These are phyloP conservation scores for Paecilomyces sp. DNA, from an alignment of 2,329 filamentous ascomycete genomes.

Conservation along the genomic window DNA sequence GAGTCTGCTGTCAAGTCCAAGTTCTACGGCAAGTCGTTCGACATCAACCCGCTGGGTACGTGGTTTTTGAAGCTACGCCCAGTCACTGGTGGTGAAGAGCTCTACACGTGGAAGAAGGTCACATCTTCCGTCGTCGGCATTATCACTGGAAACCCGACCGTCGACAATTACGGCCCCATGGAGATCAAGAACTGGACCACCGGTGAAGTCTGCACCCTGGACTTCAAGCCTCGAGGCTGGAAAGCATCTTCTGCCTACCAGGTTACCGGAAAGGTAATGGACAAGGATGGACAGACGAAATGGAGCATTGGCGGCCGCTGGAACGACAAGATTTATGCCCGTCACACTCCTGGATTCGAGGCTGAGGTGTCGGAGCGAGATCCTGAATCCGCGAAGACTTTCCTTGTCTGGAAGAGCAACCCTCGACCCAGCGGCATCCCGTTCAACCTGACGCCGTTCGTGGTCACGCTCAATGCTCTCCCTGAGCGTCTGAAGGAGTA, in stretches of 20 bases:
- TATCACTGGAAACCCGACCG: conserved; percentile 88
- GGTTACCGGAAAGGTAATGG: conserved; percentile 77
- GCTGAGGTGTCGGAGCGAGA: conserved; percentile 50
- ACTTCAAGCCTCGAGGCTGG: conserved; percentile 96
- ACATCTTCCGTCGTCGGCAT: conserved; percentile 97
- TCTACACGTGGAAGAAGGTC: conserved; percentile 99
- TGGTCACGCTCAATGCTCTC: conserved; percentile 86
- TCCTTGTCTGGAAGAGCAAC: conserved; percentile 90
- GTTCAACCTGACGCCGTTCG: conserved; percentile 96
- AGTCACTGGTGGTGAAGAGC: conserved; percentile 65
- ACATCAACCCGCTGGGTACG: conserved; percentile 91
- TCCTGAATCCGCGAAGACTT: conserved; percentile 60
- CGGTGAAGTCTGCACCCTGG: conserved; percentile 78
- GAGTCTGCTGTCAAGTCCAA: conserved; percentile 94
- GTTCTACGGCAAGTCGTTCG: conserved; percentile 96
- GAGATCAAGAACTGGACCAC: conserved; percentile 97
- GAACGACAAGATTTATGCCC: conserved; percentile 96
- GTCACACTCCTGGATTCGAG: conserved; percentile 85
- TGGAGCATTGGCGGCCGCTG: conserved; percentile 90
- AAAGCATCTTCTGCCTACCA: conserved; percentile 88
- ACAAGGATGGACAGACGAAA: conserved; percentile 68
- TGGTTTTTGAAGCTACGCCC: conserved; percentile 90
- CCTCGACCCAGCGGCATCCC: conserved; percentile 74
- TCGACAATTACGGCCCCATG: conserved; percentile 98
- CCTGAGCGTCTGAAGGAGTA: conserved; percentile 71